These are phyloP conservation scores for Syzygium oleosum DNA, from an alignment of 345 rosid species.

Conservation along the genomic window DNA sequence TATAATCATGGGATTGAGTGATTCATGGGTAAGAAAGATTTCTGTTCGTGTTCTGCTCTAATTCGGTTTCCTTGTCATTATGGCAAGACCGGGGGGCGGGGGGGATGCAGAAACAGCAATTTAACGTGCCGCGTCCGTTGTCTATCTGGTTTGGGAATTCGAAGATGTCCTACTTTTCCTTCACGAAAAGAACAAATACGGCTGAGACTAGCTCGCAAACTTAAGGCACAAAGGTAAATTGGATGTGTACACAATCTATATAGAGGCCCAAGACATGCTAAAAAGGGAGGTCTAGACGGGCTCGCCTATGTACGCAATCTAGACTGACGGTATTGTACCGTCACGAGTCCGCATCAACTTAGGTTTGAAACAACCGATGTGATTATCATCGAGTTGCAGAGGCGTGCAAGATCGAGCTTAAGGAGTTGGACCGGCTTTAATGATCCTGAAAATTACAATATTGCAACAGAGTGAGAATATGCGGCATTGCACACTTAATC, in stretches of 20 bases:
- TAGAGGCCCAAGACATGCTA: neutral
- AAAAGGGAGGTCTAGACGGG: neutral
- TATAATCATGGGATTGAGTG: neutral
- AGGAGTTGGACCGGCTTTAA: neutral
- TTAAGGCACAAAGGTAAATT: neutral
- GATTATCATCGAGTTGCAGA: neutral
- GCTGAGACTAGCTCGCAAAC: neutral
- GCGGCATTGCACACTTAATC: neutral
- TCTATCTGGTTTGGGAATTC: neutral
- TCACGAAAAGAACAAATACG: neutral
- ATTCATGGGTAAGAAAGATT: neutral
- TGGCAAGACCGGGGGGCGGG: neutral
- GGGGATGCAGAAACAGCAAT: neutral
- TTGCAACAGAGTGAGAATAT: neutral
- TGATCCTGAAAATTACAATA: neutral
- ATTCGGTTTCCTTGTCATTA: neutral
- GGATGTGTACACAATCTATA: neutral
- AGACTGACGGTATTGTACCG: neutral
- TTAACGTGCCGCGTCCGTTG: neutral
- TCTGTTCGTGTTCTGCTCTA: neutral
- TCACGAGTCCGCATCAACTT: neutral
- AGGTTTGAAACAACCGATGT: neutral
- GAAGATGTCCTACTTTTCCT: neutral
- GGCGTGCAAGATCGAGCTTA: neutral
- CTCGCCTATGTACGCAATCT: neutral